A percentile compares a stretch with the other conserved stretches of the same genome.
phyloP scores from a whole-genome alignment of 2,329 filamentous ascomycete species.

The Penicillium verrucosum region DNA sequence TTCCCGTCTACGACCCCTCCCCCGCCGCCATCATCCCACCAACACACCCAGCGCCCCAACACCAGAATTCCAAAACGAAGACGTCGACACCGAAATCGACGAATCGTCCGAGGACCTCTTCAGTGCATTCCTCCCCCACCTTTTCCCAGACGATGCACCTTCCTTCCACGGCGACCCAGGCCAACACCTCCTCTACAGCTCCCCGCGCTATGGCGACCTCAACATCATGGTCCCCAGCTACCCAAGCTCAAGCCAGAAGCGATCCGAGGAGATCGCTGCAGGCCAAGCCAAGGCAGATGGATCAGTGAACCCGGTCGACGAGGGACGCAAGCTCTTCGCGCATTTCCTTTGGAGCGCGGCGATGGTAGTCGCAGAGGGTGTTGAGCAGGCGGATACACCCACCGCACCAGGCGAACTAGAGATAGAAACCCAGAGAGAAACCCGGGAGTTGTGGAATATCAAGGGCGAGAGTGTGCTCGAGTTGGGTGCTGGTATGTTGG shows the following conservation, averaged over 20 bases:
- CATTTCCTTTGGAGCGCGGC: constrained; percentile 59
- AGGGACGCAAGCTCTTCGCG: constrained; percentile 53
- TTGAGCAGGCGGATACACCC: constrained; percentile 34
- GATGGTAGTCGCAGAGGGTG: constrained; percentile 42
- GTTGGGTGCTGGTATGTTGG: constrained; percentile 58
- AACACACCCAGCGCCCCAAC: constrained; percentile 10
- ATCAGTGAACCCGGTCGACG: constrained; percentile 35
- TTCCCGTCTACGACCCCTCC: constrained; percentile 31
- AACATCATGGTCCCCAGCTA: constrained; percentile 42
- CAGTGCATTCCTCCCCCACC: constrained; percentile 49
- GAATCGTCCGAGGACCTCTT: constrained; percentile 53
- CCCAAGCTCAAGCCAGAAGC: constrained; percentile 37
- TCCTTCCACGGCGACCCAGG: constrained; percentile 54
- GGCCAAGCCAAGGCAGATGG: constrained; percentile 10
- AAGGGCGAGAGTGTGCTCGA: constrained; percentile 54
- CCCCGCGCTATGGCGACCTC: constrained; percentile 41
- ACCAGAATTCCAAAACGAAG: constrained; percentile 19
- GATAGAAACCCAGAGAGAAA: constrained; percentile 16
- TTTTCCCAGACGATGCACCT: constrained; percentile 56
- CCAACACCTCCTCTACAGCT: constrained; percentile 51
- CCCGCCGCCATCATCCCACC: constrained; percentile 18
- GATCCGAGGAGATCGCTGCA: constrained; percentile 15
- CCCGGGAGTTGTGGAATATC: constrained; percentile 41
- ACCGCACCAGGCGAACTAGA: neutral
- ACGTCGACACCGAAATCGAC: constrained; percentile 11